Base-by-base conservation (phyloP, 345 rosid species). In the Excoecaria agallocha region DNA sequence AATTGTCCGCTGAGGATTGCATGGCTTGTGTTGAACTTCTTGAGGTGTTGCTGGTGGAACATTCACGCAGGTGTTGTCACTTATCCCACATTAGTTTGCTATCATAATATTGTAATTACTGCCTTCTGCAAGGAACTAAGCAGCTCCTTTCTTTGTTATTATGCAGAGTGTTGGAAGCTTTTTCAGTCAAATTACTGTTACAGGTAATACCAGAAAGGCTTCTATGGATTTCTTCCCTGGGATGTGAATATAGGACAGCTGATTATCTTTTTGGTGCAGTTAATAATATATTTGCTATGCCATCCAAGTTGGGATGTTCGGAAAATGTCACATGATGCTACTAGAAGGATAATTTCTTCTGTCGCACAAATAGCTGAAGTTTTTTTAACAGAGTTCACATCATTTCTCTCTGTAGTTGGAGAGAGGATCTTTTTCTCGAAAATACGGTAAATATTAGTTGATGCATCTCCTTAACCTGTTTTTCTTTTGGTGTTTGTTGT, bases 281-380 rank as follows among this genome's bases (percentile, higher is more conserved):
- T 89, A 56, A 39, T 91, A 59, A 70, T 95, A 37, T 87, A 81
- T 82, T 87, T 89, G 19, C 78, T 93, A 11, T 92, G 93, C 83
- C 96, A 95, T 86, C 87, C 93, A 76, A 93, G 82, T 79, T 93
- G 97, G 98, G 85, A 83, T 71, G 80, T 95, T 75, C 91, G 98
- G 52, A 91, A 80, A 82, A 62, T 67, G 80, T 80, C 93, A 74
- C 85, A 84, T 85, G 86, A 66, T 79, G 82, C 96, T 79, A 80
- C 87, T 39, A 84, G 69, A 67, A 91, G 86, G 84, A 93, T 93
- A 75, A 49, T 82, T 73, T 62, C 68, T 59, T 85, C 91, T 66
- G 67, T 78, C 57, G 89, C 99, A 30, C 85, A 82, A 77, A 82
- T 93, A 75, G 89, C 93, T 74, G 89, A 85, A 81, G 78, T 76